phyloP scores from a whole-genome alignment of 257 asterid genomes.

The Gynochthodes officinalis region DNA sequence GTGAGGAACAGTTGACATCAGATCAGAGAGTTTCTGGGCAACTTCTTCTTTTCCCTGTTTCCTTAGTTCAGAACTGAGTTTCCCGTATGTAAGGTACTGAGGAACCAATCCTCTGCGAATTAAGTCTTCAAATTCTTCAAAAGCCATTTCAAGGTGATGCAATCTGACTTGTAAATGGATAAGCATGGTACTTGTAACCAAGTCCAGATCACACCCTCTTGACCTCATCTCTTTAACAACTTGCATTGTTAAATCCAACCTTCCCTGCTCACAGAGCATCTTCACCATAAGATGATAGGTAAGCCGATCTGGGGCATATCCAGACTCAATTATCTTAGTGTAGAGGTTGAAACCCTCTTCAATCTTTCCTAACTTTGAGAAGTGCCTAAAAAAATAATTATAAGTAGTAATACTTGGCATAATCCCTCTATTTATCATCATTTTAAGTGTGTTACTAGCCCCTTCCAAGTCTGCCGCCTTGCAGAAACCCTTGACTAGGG shows the following conservation, averaged over 20 bases:
- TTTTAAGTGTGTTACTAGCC: constrained; percentile 64
- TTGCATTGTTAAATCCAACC: constrained; percentile 37
- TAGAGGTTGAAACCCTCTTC: constrained; percentile 74
- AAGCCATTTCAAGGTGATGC: constrained; percentile 55
- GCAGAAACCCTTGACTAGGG: constrained; percentile 81
- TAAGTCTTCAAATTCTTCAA: constrained; percentile 65
- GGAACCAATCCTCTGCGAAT: constrained; percentile 82
- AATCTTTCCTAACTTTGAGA: constrained; percentile 51
- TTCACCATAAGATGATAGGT: constrained; percentile 73
- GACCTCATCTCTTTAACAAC: constrained; percentile 66
- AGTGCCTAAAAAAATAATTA: constrained; percentile 66
- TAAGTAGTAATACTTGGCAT: constrained; percentile 64
- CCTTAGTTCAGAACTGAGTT: constrained; percentile 43
- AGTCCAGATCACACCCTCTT: constrained; percentile 73
- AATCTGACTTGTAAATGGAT: constrained; percentile 55
- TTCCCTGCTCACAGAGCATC: constrained; percentile 63
- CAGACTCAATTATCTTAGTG: constrained; percentile 48
- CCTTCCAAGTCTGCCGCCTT: constrained; percentile 74
- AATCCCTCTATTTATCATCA: constrained; percentile 57
- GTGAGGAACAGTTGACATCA: constrained; percentile 66
- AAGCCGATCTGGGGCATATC: constrained; percentile 62
- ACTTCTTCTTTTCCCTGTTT: constrained; percentile 52
- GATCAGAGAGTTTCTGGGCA: constrained; percentile 45
- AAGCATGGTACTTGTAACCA: constrained; percentile 75
- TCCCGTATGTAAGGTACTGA: constrained; percentile 71